Evolutionary conservation across 192 early-diverging fungal species (phyloP).

Genomic region (Obelidium mucronatum): DNA sequence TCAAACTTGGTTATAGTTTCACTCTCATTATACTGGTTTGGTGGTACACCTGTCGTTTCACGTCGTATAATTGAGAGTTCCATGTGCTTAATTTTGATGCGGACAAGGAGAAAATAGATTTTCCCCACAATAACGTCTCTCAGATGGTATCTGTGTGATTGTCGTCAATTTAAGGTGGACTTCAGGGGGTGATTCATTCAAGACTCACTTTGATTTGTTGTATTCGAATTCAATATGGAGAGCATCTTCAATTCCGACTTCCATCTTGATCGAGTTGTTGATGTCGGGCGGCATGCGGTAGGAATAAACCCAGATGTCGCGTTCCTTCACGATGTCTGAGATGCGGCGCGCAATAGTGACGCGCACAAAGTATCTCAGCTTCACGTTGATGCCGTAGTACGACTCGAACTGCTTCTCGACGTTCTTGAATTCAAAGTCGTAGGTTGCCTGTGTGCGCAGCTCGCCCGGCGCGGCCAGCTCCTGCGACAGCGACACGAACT

Average conservation of each 20-base stretch:
- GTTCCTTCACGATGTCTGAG: conserved; percentile 86
- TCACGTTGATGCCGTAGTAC: conserved; percentile 98
- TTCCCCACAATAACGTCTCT: conserved; percentile 99
- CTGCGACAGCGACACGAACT: conserved; percentile 92
- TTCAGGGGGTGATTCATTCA: too few relatives aligned
- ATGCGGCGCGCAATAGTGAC: conserved; percentile 89
- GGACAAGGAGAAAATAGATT: conserved; percentile 98
- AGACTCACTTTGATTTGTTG: conserved; percentile 95
- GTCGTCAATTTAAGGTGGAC: background rate
- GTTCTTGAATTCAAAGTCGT: conserved; percentile 98
- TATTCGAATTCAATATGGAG: conserved; percentile 99
- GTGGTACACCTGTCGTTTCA: conserved; percentile 94
- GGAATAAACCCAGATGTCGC: conserved; percentile 99
- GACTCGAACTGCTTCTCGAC: conserved; percentile 99
- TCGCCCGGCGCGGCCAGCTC: conserved; percentile 96
- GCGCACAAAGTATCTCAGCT: conserved; percentile 95
- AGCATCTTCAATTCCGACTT: conserved; percentile 99
- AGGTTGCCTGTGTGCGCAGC: conserved; percentile 78
- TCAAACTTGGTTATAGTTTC: conserved; percentile 99
- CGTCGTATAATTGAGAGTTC: conserved; percentile 97
- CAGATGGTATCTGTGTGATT: conserved; percentile 80
- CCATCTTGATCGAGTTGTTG: conserved; percentile 99
- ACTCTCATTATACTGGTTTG: conserved; percentile 98
- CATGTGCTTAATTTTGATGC: conserved; percentile 99
- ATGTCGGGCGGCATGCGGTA: conserved; percentile 91